Evolutionary conservation across 2,329 filamentous ascomycete species (phyloP).

Genomic region (Xylariaceae sp.): DNA sequence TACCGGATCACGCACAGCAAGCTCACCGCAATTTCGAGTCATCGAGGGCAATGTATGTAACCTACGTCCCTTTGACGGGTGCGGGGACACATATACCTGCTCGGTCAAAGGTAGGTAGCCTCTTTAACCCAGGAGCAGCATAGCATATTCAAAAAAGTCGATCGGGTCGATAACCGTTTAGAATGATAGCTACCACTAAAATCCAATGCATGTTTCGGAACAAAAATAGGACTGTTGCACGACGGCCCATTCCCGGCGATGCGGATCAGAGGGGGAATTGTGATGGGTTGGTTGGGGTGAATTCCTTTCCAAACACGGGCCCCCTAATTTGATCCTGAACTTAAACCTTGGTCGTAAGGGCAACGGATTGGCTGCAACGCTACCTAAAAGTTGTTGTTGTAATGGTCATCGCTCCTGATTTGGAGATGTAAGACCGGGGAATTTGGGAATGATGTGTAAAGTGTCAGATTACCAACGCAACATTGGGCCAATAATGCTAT

Average conservation of each 20-base stretch:
- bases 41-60: too few relatives aligned
- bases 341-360: constrained; percentile 8
- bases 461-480: constrained; percentile 7
- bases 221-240: constrained; percentile 2
- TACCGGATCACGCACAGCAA: not conserved
- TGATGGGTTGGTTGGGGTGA: too few relatives aligned
- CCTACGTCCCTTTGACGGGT: too few relatives aligned
- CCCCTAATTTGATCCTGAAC: constrained; percentile 10
- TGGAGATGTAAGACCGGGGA: constrained; percentile 8
- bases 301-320: too few relatives aligned
- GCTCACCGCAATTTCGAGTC: constrained; percentile 20
- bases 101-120: too few relatives aligned
- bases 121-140: too few relatives aligned
- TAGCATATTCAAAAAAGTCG: too few relatives aligned
- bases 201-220: constrained; percentile 9
- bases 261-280: constrained; percentile 15
- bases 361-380: constrained; percentile 7
- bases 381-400: constrained; percentile 7
- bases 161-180: too few relatives aligned
- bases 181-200: not conserved
- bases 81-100: too few relatives aligned
- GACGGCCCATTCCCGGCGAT: constrained; percentile 18
- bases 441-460: constrained; percentile 1
- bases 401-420: constrained; percentile 7
- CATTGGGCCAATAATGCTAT: too few relatives aligned